Evolutionary conservation across 768 basidiomycete species (phyloP), one percentile per base, ranked within the genome.

Genomic region (Psilocybe cubensis): DNA sequence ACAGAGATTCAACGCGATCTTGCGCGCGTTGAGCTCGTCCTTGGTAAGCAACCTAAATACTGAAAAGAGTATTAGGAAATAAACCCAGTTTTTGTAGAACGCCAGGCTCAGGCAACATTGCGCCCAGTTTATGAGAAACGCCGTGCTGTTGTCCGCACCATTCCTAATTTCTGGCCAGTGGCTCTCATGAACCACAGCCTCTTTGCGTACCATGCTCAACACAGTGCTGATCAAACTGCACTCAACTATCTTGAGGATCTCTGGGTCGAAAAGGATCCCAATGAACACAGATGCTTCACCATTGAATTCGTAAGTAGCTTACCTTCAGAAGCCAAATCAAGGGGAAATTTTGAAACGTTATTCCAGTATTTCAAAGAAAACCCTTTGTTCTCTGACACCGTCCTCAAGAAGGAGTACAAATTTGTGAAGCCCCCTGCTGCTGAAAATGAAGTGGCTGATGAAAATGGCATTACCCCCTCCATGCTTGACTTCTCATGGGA

Each of bases 401-500:
- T 92, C 35, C 71, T 94, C 68, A 91, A 85, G 72, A 94, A 94
- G 75, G 89, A 89, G 70, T 94, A 84, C 79, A 90, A 87, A 70
- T 89, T 84, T 68, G 71, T 81, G 11, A 79, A 85, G 20, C 79
- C 84, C 3, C 75, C 83, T 38, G 76, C 76, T 21, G 79, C 82
- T 51, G 76, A 78, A 24, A 70, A 74, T 31, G 87, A 91, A 49
- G 78, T 76, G 68, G 77, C 87, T 1, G 89, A 90, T 67, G 85
- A 75, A 63, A 80, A 94, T 67, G 92, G 92, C 18, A 80, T 94
- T 65, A 91, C 88, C 21, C 79, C 83, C 33, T 79, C 88, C 2
- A 91, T 89, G 86, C 78, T 94, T 65, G 83, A 88, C 57, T 94
- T 94, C 68, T 83, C 83, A 35, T 93, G 91, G 89, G 84, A 86